Conservation (phyloP, 1,284 basidiomycete genomes). For the Sanghuangporus sanghuang region DNA sequence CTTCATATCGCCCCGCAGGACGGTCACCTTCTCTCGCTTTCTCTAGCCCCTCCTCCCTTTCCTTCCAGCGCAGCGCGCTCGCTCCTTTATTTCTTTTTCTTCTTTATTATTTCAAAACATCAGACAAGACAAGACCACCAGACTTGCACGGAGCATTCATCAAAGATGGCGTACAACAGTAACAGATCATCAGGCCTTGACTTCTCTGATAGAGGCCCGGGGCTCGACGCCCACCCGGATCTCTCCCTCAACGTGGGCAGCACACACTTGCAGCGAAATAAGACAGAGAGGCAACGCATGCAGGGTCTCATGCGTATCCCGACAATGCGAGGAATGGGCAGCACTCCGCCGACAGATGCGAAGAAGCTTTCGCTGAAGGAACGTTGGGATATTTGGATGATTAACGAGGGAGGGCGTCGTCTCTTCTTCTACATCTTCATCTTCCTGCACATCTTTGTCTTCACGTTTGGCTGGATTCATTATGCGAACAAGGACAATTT, state of each 20-base stretch:
- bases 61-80: conserved; percentile 10
- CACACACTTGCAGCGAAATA: conserved; percentile 64
- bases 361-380: conserved; percentile 28
- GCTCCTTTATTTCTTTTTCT: conserved; percentile 1
- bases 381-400: conserved; percentile 74
- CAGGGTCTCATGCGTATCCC: conserved; percentile 70
- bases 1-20: conserved; percentile 7
- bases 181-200: conserved; percentile 63
- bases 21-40: not conserved
- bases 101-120: not conserved
- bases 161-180: conserved; percentile 11
- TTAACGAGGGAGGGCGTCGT: conserved; percentile 78
- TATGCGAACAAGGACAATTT: conserved; percentile 76
- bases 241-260: conserved; percentile 30
- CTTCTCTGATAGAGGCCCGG: conserved; percentile 58
- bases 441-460: conserved; percentile 70
- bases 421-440: conserved; percentile 77
- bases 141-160: not conserved
- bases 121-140: conserved; percentile 1
- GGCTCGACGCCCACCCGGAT: conserved; percentile 52
- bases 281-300: conserved; percentile 68
- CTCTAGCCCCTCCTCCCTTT: not conserved
- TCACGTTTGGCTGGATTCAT: conserved; percentile 68
- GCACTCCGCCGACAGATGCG: conserved; percentile 32
- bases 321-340: conserved; percentile 31